These are phyloP conservation scores for Collybia mongolica DNA, from an alignment of 768 basidiomycete species.

Conservation along the genomic window DNA sequence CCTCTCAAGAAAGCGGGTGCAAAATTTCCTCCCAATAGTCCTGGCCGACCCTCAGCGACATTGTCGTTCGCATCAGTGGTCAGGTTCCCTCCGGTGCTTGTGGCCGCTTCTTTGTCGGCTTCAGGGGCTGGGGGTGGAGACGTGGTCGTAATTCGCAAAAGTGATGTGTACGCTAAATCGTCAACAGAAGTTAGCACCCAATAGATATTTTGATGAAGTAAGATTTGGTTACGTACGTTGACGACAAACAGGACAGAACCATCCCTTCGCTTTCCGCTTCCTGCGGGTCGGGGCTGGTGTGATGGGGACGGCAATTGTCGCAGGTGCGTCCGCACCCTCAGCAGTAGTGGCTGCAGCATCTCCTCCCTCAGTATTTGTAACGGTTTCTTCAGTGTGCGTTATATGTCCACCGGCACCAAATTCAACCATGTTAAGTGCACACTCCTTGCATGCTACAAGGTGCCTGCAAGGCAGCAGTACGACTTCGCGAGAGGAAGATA, in stretches of 20 bases:
- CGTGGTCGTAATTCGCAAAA: slow-evolving; percentile 76
- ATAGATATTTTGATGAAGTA: neutral
- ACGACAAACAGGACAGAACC: slow-evolving; percentile 96
- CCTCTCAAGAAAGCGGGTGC: slow-evolving; percentile 16
- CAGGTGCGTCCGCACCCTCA: slow-evolving; percentile 24
- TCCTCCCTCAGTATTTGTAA: slow-evolving; percentile 16
- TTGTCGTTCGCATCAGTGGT: neutral
- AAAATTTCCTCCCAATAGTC: slow-evolving; percentile 6
- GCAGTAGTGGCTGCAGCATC: slow-evolving; percentile 15
- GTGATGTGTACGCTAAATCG: slow-evolving; percentile 77
- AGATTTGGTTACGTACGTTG: slow-evolving; percentile 66
- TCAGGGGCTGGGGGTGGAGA: slow-evolving; percentile 35
- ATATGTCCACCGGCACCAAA: slow-evolving; percentile 93
- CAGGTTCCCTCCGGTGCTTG: neutral
- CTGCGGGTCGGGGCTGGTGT: slow-evolving; percentile 49
- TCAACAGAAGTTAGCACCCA: neutral
- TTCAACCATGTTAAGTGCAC: slow-evolving; percentile 96
- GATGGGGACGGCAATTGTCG: slow-evolving; percentile 20
- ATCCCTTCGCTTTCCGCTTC: slow-evolving; percentile 93
- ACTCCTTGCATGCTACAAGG: slow-evolving; percentile 93
- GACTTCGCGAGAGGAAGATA: slow-evolving; percentile 86
- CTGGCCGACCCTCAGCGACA: slow-evolving; percentile 7
- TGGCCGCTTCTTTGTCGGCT: slow-evolving; percentile 10
- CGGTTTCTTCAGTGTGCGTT: slow-evolving; percentile 50
- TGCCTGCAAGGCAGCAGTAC: slow-evolving; percentile 92